Conservation (phyloP, 2,329 filamentous ascomycete genomes). For the Chalara sp. region DNA sequence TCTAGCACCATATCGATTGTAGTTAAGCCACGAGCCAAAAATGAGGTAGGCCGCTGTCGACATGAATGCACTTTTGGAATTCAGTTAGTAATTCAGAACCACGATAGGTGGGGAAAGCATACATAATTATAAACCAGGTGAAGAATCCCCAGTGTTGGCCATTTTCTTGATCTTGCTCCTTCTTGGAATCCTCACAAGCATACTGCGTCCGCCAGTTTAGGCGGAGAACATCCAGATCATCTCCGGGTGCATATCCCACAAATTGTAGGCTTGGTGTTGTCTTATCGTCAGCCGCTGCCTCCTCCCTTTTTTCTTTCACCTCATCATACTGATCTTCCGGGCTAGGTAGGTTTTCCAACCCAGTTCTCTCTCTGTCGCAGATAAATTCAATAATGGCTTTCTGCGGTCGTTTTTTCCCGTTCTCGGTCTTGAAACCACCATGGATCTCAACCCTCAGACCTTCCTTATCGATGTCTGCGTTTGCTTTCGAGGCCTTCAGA, state of each 20-base stretch:
- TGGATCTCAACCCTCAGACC: slow-evolving; percentile 65
- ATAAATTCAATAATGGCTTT: slow-evolving; percentile 79
- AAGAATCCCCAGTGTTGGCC: slow-evolving; percentile 83
- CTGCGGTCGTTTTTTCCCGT: slow-evolving; percentile 51
- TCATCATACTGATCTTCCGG: slow-evolving; percentile 46
- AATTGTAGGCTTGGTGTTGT: slow-evolving; percentile 62
- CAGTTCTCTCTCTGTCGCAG: slow-evolving; percentile 67
- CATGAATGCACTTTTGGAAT: slow-evolving; percentile 64
- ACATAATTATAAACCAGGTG: slow-evolving; percentile 95
- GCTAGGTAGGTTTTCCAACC: slow-evolving; percentile 64
- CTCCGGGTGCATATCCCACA: slow-evolving; percentile 62
- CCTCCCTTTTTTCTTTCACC: slow-evolving; percentile 25
- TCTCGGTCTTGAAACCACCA: slow-evolving; percentile 50
- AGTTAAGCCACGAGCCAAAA: slow-evolving; percentile 98
- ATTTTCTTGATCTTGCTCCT: slow-evolving; percentile 33
- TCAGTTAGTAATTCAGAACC: slow-evolving; percentile 5
- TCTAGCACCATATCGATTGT: slow-evolving; percentile 89
- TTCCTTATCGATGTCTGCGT: slow-evolving; percentile 59
- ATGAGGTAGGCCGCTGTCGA: slow-evolving; percentile 84
- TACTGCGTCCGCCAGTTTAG: slow-evolving; percentile 84
- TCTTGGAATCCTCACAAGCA: slow-evolving; percentile 62
- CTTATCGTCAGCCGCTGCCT: slow-evolving; percentile 26
- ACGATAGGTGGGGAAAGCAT: slow-evolving; percentile 32
- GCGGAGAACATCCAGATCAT: slow-evolving; percentile 55
- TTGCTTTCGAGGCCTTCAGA: slow-evolving; percentile 57